Base-by-base conservation (phyloP, 176 grass and related monocot species). In the Dendrocalamus sinicus region DNA sequence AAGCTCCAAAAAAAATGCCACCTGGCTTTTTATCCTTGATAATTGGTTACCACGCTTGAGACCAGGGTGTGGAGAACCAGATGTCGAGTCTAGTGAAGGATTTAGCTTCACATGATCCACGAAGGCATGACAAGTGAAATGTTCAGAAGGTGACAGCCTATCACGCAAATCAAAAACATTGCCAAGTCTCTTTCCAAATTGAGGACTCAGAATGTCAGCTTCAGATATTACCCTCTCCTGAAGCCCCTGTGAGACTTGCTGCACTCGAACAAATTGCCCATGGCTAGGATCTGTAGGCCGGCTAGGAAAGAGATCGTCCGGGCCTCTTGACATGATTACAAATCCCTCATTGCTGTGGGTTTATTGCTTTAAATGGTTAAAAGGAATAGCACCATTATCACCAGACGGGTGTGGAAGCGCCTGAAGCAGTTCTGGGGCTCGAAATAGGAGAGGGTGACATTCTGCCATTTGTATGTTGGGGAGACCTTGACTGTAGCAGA, bases 391-490 rank as follows among this genome's bases (percentile, higher is more conserved):
- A 69, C 94, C 97, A 83, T 89, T 91, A 50, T 91, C 91, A 84
- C 93, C 90, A 67, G 96, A 90, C 64, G 90, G 97, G 97, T 24
- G 97, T 99, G 51, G 97, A 99, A 78, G 97, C 74, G 13, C 97
- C 97, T n/a, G 97, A 99, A 30, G 89, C 88, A 70, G 97, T 92
- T 91, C 88, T 92, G 70, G 97, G 97, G 83, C 97, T 99, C 23
- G 92, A 99, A 81, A 99, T 94, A 69, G 97, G 97, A 85, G 97
- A 99, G 11, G 92, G 96, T 68, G 92, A 92, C 92, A 96, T 94
- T 86, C 86, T 83, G 22, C 94, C 94, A 73, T 92, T 99, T 47
- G 82, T 79, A 86, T 91, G 81, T 41, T 91, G 94, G 35, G 97
- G 97, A 81, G 97, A 96, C 74, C 97, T 96, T 24, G 92, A 94